These are phyloP conservation scores for Camptophora hylomeconis DNA, from an alignment of 2,329 filamentous ascomycete species.

Conservation along the genomic window DNA sequence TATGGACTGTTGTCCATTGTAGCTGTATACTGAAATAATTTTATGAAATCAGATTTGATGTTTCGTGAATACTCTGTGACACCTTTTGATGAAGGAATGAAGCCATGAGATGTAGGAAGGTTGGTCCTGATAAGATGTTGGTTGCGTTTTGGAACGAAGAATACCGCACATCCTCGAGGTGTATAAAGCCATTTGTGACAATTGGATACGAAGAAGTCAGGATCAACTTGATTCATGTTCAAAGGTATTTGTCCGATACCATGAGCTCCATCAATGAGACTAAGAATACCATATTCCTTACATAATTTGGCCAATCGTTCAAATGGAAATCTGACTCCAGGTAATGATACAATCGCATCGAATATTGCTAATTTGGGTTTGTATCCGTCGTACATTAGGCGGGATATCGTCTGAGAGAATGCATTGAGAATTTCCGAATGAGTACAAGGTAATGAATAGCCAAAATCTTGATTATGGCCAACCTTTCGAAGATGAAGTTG, in stretches of 20 bases:
- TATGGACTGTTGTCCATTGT: conserved; percentile 63
- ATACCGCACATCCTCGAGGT: conserved; percentile 66
- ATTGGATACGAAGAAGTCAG: conserved; percentile 80
- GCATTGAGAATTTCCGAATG: conserved; percentile 51
- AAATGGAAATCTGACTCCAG: conserved; percentile 70
- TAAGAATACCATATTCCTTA: conserved; percentile 53
- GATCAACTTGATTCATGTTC: conserved; percentile 51
- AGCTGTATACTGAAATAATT: conserved; percentile 63
- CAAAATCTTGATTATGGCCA: conserved; percentile 19
- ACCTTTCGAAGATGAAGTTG: conserved; percentile 40
- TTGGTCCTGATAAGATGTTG: conserved; percentile 63
- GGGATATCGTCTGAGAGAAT: conserved; percentile 47
- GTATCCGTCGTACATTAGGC: conserved; percentile 43
- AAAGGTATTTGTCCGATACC: conserved; percentile 66
- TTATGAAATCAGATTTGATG: conserved; percentile 48
- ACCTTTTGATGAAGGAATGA: conserved; percentile 38
- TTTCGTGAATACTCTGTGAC: not conserved
- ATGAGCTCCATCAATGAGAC: conserved; percentile 74
- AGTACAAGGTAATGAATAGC: conserved; percentile 53
- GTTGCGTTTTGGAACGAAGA: conserved; percentile 66
- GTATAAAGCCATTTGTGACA: conserved; percentile 83
- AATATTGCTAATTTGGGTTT: conserved; percentile 58
- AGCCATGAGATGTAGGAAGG: conserved; percentile 71
- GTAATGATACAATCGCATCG: conserved; percentile 67
- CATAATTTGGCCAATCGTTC: conserved; percentile 53